Evolutionary conservation across 2,329 filamentous ascomycete genomes (phyloP).

Genomic region (Claviceps sp.): DNA sequence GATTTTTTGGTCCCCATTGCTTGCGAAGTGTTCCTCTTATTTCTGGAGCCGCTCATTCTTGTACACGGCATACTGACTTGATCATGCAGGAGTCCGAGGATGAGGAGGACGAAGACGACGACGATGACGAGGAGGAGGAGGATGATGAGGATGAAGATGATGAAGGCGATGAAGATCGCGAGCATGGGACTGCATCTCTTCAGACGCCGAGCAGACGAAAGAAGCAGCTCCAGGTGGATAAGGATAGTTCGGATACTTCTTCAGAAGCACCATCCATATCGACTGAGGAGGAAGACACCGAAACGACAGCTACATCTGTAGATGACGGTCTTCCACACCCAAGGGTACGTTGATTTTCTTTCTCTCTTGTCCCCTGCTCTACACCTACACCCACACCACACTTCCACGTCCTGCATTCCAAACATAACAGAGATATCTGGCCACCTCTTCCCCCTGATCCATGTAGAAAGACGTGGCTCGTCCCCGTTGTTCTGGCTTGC

Average conservation of each 20-base stretch:
- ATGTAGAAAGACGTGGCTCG: neutral
- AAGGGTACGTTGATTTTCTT: conserved; percentile 26
- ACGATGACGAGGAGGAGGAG: conserved; percentile 13
- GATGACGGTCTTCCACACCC: conserved; percentile 67
- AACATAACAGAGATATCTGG: neutral
- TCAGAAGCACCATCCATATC: conserved; percentile 19
- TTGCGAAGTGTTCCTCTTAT: neutral
- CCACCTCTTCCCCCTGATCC: neutral
- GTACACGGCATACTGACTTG: neutral
- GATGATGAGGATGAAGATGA: conserved; percentile 49
- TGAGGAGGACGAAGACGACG: conserved; percentile 30
- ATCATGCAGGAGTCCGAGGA: conserved; percentile 39
- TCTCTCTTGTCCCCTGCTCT: too few species aligned
- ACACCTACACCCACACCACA: neutral
- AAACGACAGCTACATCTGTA: conserved; percentile 36
- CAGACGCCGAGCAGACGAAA: conserved; percentile 42
- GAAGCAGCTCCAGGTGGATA: conserved; percentile 39
- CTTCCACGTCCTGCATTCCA: too few species aligned
- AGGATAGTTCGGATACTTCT: conserved; percentile 27
- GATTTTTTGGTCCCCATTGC: conserved; percentile 2
- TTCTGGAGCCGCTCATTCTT: neutral
- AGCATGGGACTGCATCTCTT: conserved; percentile 25
- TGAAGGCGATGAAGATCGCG: conserved; percentile 35
- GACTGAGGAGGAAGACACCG: conserved; percentile 32
- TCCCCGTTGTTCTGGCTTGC: neutral